Evolutionary conservation across 148 eudicot species (phyloP).

Genomic region (Suaeda aralocaspica): DNA sequence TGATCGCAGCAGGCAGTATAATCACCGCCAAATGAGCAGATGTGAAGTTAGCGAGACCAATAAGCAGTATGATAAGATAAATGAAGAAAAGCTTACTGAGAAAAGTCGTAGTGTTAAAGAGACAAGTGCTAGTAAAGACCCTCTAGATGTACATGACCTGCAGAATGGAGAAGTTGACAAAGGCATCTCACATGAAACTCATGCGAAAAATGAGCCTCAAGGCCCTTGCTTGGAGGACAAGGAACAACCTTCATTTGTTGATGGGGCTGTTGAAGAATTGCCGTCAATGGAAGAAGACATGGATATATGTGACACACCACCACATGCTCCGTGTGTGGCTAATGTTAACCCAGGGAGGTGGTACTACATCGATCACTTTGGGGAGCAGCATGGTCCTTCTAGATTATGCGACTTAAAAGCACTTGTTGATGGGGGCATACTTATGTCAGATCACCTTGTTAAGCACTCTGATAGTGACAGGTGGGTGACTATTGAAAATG

Average conservation of each 20-base stretch:
- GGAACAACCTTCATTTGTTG: slow-evolving; percentile 38
- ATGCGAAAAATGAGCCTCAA: slow-evolving; percentile 35
- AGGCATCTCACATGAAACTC: slow-evolving; percentile 22
- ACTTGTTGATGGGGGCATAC: slow-evolving; percentile 69
- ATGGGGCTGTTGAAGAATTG: slow-evolving; percentile 51
- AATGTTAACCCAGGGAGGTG: slow-evolving; percentile 63
- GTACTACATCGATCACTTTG: slow-evolving; percentile 78
- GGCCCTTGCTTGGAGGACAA: slow-evolving; percentile 23
- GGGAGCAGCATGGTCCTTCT: slow-evolving; percentile 81
- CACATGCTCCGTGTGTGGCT: slow-evolving; percentile 55
- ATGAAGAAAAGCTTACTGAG: slow-evolving; percentile 41
- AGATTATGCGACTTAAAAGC: slow-evolving; percentile 65
- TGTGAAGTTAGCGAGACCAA: slow-evolving; percentile 52
- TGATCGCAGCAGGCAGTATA: slow-evolving; percentile 40
- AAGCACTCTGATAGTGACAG: slow-evolving; percentile 82
- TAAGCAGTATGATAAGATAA: slow-evolving; percentile 37
- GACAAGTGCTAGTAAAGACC: slow-evolving; percentile 34
- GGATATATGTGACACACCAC: slow-evolving; percentile 98
- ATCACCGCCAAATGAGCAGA: slow-evolving; percentile 37
- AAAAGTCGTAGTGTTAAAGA: slow-evolving; percentile 40
- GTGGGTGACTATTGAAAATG: slow-evolving; percentile 97
- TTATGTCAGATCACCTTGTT: slow-evolving; percentile 81
- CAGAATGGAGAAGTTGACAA: slow-evolving; percentile 38
- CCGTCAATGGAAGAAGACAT: slow-evolving; percentile 98
- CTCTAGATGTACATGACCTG: slow-evolving; percentile 29